These are phyloP conservation scores for Stentor coeruleus DNA, from an alignment of 73 alveolate species.

Conservation along the genomic window DNA sequence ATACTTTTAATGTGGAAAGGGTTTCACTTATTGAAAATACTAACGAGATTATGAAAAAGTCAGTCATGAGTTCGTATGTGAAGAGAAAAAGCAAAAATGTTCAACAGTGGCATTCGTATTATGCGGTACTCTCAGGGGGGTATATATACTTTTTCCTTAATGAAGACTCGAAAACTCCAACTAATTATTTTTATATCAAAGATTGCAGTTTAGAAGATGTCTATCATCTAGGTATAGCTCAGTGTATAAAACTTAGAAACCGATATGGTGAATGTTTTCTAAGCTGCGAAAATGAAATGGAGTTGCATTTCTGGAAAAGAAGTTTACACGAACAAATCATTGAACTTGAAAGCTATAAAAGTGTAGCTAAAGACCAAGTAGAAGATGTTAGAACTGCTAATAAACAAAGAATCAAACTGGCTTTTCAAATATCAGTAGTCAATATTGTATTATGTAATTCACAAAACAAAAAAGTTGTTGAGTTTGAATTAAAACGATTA, in stretches of 20 bases:
- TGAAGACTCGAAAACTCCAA: not conserved
- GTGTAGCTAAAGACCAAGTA: not conserved
- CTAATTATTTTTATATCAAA: conserved; percentile 18
- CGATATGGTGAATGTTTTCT: conserved; percentile 19
- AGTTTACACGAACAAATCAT: conserved; percentile 1
- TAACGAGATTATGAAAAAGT: not conserved
- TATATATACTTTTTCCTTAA: conserved; percentile 22
- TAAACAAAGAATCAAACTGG: not conserved
- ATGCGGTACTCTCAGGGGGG: conserved; percentile 21
- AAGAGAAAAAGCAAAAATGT: not conserved
- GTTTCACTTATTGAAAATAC: not conserved
- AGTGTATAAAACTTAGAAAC: not conserved
- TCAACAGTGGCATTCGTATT: conserved; percentile 16
- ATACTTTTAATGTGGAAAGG: not conserved
- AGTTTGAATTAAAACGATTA: not conserved
- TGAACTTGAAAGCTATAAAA: not conserved
- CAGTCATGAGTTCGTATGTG: not conserved
- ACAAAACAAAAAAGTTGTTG: not conserved
- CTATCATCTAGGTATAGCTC: not conserved
- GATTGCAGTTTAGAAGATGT: conserved; percentile 27
- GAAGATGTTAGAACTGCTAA: not conserved
- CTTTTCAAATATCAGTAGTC: not conserved
- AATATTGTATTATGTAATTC: not conserved
- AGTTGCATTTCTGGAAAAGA: not conserved
- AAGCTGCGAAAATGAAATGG: not conserved